Base-by-base conservation (phyloP, 2,329 filamentous ascomycete species). In the Penicillium glabrum region DNA sequence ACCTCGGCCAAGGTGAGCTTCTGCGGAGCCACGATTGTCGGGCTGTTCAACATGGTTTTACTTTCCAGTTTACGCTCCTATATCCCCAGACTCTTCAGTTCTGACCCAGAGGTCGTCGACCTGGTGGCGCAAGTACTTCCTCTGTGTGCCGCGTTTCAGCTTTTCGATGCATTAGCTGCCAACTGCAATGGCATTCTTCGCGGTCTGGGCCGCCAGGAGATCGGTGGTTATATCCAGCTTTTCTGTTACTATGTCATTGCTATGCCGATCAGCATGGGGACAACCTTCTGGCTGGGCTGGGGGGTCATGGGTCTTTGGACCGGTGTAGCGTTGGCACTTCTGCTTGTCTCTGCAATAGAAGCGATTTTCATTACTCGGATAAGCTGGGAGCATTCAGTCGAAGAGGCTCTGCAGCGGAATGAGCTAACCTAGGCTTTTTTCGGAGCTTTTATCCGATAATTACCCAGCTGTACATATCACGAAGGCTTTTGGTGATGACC, bases 151-250 rank as follows among this genome's bases (percentile, higher is more conserved):
- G 83, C 91, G 1, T 96, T 97, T 81, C 93, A 98, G 72, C 82
- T 96, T 24, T 93, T 96, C 66, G 93, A 99, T 73, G 87, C 89
- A 1, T 73, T 96, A 19, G 86, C 90, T 0, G 85, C 89, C 3
- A 88, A 88, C 39, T 91, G 90, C 56, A 93, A 95, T 68, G 93
- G 93, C 27, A 82, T 97, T 39, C 82, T 98, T 27, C 84, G 95
- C 43, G 93, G 93, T 13, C 84, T 98, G 16, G 95, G 95, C 3
- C 86, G 90, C 56, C 93, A 98, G 74, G 87, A 91, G 61, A 87
- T 98, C 55, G 93, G 93, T 13, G 93, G 93, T 0, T 96, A 93
- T 66, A 87, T 93, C 8, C 96, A 95, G 68, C 77, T 98, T 2
- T 85, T 91, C 49, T 88, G 88, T 23, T 97, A 97, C 77, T 99